Evolutionary conservation across 352 stramenopile genomes (phyloP).

Genomic region (Phytophthora vignae): DNA sequence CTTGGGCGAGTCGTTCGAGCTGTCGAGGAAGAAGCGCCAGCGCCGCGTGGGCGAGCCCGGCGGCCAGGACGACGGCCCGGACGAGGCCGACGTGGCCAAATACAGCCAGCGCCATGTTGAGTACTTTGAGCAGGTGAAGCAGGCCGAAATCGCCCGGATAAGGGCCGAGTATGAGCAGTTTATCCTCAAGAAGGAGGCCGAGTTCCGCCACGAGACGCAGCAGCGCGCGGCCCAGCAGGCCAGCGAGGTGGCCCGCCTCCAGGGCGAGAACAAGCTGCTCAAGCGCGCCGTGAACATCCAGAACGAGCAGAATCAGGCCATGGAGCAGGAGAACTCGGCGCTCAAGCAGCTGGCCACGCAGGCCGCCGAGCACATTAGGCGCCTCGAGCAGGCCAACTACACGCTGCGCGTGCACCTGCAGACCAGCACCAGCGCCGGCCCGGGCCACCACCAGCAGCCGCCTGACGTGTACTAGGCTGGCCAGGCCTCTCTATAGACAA

Average conservation of each 20-base stretch:
- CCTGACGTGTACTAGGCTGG: constrained; percentile 75
- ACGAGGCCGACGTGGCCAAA: constrained; percentile 73
- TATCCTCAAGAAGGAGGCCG: constrained; percentile 81
- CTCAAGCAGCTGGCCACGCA: constrained; percentile 80
- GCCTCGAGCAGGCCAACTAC: constrained; percentile 89
- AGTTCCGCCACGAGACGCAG: constrained; percentile 71
- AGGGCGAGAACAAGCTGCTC: constrained; percentile 86
- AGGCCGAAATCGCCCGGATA: constrained; percentile 81
- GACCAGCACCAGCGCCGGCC: constrained; percentile 66
- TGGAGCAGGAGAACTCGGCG: constrained; percentile 72
- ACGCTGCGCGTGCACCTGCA: constrained; percentile 86
- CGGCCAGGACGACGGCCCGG: constrained; percentile 24
- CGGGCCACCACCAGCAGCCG: constrained; percentile 47
- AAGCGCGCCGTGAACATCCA: constrained; percentile 89
- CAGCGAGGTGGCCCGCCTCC: constrained; percentile 68
- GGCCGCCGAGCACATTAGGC: constrained; percentile 87
- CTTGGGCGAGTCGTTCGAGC: constrained; percentile 63
- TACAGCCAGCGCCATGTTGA: constrained; percentile 89
- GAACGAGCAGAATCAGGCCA: constrained; percentile 89
- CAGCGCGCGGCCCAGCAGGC: constrained; percentile 51
- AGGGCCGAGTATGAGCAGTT: constrained; percentile 87
- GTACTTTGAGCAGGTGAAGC: constrained; percentile 89
- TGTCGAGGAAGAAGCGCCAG: constrained; percentile 67
- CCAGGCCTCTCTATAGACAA: constrained; percentile 26
- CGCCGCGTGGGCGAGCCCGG: constrained; percentile 36